Percentiles rank a stretch among this genome's conserved stretches.
Evolutionary conservation across 2,329 filamentous ascomycete genomes (phyloP).

Genomic region (Lecanoromycetidae sp.): DNA sequence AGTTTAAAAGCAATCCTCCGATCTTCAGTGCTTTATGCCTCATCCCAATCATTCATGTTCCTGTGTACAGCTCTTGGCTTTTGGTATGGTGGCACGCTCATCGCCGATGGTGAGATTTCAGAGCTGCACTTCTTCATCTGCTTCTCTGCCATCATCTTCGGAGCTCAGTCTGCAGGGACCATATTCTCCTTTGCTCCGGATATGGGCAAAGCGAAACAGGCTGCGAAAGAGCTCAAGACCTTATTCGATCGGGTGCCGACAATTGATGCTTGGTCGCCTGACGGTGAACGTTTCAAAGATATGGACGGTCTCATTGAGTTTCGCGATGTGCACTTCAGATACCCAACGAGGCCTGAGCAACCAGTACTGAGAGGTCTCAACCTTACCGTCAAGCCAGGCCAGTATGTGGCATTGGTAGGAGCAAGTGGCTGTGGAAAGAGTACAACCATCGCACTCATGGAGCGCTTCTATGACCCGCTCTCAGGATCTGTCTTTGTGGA

Average conservation of each 20-base stretch:
- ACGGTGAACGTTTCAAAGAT: conserved; percentile 49
- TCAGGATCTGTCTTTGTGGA: conserved; percentile 72
- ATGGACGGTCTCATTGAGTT: conserved; percentile 78
- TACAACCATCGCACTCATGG: conserved; percentile 80
- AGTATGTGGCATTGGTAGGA: conserved; percentile 85
- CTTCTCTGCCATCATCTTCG: conserved; percentile 79
- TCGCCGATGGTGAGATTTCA: conserved; percentile 57
- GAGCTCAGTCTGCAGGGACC: conserved; percentile 78
- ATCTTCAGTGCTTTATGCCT: conserved; percentile 68
- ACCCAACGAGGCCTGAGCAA: conserved; percentile 80
- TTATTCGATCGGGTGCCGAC: conserved; percentile 71
- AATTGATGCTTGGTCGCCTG: conserved; percentile 69
- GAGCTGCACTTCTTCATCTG: conserved; percentile 88
- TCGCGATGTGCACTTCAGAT: conserved; percentile 84
- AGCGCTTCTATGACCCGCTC: conserved; percentile 88
- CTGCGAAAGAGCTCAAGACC: conserved; percentile 65
- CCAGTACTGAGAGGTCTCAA: conserved; percentile 82
- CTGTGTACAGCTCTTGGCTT: conserved; percentile 77
- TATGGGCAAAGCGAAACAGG: conserved; percentile 83
- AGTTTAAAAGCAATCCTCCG: conserved; percentile 63
- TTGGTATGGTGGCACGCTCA: conserved; percentile 77
- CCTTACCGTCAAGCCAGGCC: conserved; percentile 59
- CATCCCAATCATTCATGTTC: conserved; percentile 73
- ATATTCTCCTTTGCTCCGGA: conserved; percentile 85
- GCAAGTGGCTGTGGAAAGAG: conserved; percentile 89